phyloP scores from a whole-genome alignment of 2,329 filamentous ascomycete species.

The Trichoderma asperellum region DNA sequence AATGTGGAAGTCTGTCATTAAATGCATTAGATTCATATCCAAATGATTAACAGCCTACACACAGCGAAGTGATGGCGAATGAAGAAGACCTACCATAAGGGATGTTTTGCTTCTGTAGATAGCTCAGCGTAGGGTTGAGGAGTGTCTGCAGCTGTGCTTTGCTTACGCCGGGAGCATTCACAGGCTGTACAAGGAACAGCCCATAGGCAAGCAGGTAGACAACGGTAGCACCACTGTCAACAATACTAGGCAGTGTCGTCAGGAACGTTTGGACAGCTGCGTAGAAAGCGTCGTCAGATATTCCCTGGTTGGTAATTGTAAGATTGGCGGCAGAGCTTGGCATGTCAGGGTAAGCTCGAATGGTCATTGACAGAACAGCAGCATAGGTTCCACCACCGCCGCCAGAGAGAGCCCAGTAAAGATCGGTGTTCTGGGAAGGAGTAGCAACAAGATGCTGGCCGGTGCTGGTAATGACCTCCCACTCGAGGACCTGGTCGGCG shows the following conservation, averaged over 20 bases:
- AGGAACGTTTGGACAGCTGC: slow-evolving; percentile 1
- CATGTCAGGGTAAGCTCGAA: slow-evolving; percentile 18
- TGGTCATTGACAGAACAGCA: slow-evolving; percentile 24
- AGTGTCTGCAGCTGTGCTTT: slow-evolving; percentile 10
- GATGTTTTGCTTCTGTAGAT: neutral
- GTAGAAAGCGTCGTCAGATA: slow-evolving; percentile 14
- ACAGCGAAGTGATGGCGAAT: too few relatives aligned
- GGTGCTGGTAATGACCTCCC: slow-evolving; percentile 57
- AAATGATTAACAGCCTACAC: too few relatives aligned
- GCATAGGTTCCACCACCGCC: slow-evolving; percentile 48
- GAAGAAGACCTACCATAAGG: neutral
- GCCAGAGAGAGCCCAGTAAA: slow-evolving; percentile 67
- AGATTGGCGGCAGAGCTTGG: slow-evolving; percentile 5
- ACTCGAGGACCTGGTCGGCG: slow-evolving; percentile 62
- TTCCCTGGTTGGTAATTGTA: slow-evolving; percentile 17
- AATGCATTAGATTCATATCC: neutral
- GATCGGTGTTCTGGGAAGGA: slow-evolving; percentile 53
- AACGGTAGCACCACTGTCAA: neutral
- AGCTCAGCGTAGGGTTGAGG: slow-evolving; percentile 8
- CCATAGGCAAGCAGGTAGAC: neutral
- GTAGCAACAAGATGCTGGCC: slow-evolving; percentile 55
- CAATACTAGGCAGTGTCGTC: neutral
- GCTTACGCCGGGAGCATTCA: slow-evolving; percentile 10
- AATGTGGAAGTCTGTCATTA: slow-evolving; percentile 3
- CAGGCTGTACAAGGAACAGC: slow-evolving; percentile 2